Evolutionary conservation across 179 eudicot genomes (phyloP).

Genomic region (Patellifolia procumbens): DNA sequence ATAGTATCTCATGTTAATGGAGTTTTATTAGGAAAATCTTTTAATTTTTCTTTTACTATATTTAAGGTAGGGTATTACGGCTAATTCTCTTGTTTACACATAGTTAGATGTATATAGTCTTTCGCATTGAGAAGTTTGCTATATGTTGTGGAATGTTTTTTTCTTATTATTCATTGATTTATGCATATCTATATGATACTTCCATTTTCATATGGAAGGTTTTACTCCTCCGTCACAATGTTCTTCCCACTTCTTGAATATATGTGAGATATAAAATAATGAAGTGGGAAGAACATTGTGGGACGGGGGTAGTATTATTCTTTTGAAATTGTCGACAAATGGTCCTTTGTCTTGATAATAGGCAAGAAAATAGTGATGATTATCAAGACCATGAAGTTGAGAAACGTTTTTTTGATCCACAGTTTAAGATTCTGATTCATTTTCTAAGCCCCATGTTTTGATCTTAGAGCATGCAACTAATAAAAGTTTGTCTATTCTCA

Average conservation of each 20-base stretch:
- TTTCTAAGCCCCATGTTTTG: too few species aligned
- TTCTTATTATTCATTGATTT: neutral
- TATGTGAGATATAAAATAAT: too few species aligned
- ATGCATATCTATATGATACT: neutral
- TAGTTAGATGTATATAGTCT: neutral
- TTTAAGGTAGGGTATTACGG: too few species aligned
- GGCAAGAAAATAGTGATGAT: neutral
- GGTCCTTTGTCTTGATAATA: neutral
- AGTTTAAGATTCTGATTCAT: too few species aligned
- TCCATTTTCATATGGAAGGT: neutral
- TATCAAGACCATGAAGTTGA: neutral
- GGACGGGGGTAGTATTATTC: too few species aligned
- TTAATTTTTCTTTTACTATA: neutral
- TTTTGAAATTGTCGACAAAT: neutral
- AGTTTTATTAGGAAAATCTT: too few species aligned
- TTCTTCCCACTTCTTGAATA: too few species aligned
- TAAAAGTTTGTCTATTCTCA: constrained; percentile 11
- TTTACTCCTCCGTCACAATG: too few species aligned
- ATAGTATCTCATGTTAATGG: too few species aligned
- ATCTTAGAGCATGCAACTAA: neutral
- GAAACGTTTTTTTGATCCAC: neutral
- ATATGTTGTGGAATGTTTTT: neutral
- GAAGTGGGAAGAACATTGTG: too few species aligned
- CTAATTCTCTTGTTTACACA: neutral
- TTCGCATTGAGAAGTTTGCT: neutral